Conservation (phyloP, 2,329 filamentous ascomycete genomes). For the Claviceps digitariae region DNA sequence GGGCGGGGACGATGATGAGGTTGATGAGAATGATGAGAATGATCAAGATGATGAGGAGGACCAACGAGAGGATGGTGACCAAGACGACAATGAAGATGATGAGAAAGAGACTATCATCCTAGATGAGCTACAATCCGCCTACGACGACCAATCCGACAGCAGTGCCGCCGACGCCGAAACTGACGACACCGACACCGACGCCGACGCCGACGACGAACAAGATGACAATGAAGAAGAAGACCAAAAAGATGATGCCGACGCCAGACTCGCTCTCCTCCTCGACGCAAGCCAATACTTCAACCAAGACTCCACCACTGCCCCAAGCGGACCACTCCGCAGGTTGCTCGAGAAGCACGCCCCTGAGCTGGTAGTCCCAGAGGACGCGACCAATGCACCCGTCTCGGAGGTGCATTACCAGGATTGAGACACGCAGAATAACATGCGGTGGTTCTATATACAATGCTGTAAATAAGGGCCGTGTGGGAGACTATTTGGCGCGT, state of each 20-base stretch:
- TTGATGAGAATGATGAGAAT: background rate
- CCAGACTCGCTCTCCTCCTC: background rate
- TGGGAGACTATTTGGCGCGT: too few species aligned
- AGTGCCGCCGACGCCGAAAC: background rate
- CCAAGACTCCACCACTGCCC: background rate
- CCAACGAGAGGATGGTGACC: background rate
- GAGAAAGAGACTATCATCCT: conserved; percentile 5
- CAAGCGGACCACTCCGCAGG: background rate
- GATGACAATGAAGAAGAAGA: conserved; percentile 2
- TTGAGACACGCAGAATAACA: too few species aligned
- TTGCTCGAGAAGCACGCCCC: background rate
- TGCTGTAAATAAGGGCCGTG: too few species aligned
- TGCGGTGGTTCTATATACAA: too few species aligned
- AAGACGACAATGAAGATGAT: conserved; percentile 5
- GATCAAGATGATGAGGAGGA: background rate
- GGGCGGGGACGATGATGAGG: background rate
- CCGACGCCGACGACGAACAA: background rate
- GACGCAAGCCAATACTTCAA: background rate
- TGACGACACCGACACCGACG: conserved; percentile 2
- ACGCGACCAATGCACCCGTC: too few species aligned
- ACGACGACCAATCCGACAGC: background rate
- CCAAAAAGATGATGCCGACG: background rate
- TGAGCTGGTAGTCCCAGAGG: background rate
- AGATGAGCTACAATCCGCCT: background rate
- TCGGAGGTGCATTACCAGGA: too few species aligned